Percentiles rank a stretch among this genome's conserved stretches.
These are phyloP conservation scores for Crataegus laevigata DNA, from an alignment of 306 rosid species.

Conservation along the genomic window DNA sequence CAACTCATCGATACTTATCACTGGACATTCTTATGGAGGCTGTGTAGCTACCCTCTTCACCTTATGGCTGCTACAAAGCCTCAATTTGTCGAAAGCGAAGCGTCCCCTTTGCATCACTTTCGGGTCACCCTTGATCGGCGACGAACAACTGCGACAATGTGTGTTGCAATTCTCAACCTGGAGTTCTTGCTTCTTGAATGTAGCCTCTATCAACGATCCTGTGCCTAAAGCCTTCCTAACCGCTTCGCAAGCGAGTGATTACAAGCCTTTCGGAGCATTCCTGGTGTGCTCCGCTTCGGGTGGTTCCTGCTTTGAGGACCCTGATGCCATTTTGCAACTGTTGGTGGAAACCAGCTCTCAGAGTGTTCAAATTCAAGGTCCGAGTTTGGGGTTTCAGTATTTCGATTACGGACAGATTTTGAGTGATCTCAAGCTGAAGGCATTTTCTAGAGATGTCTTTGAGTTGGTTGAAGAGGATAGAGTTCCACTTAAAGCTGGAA, in stretches of 20 bases:
- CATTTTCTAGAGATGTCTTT: no score
- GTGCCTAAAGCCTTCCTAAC: constrained; percentile 21
- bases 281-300: constrained; percentile 35
- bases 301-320: constrained; percentile 42
- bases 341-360: constrained; percentile 8
- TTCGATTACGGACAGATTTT: no score
- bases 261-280: constrained; percentile 59
- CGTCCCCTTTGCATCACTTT: constrained; percentile 66
- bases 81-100: constrained; percentile 22
- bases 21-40: constrained; percentile 62
- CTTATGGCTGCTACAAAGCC: constrained; percentile 34
- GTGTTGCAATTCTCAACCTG: constrained; percentile 36
- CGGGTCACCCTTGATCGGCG: constrained; percentile 70
- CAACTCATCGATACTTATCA: constrained; percentile 39
- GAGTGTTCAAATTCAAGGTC: background rate
- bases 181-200: constrained; percentile 64
- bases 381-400: background rate
- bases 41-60: no score
- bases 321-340: constrained; percentile 24
- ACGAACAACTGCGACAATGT: constrained; percentile 27
- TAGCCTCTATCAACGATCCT: constrained; percentile 42
- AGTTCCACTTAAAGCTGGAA: constrained; percentile 24
- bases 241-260: no score
- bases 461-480: background rate
- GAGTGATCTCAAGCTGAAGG: no score